These are phyloP conservation scores for Xylariaceae sp. DNA, from an alignment of 2,329 filamentous ascomycete genomes.

Conservation along the genomic window DNA sequence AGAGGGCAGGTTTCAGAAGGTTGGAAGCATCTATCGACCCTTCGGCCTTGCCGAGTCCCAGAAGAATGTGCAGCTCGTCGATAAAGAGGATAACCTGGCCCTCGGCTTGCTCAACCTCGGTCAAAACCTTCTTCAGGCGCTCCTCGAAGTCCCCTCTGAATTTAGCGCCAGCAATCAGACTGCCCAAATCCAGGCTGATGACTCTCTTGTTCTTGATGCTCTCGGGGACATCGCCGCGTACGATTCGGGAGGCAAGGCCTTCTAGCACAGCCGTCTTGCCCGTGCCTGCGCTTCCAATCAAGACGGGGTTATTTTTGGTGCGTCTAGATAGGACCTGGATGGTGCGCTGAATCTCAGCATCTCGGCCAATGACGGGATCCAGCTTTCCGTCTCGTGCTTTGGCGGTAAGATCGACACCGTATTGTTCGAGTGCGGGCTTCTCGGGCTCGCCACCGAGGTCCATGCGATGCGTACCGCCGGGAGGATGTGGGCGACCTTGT, in stretches of 20 bases:
- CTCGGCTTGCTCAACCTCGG: slow-evolving; percentile 84
- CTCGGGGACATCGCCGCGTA: slow-evolving; percentile 89
- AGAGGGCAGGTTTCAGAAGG: slow-evolving; percentile 87
- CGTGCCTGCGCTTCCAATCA: slow-evolving; percentile 88
- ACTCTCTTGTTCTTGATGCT: slow-evolving; percentile 94
- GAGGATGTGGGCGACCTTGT: slow-evolving; percentile 76
- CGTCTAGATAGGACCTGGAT: slow-evolving; percentile 90
- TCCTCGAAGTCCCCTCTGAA: slow-evolving; percentile 97
- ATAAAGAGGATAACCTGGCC: slow-evolving; percentile 92
- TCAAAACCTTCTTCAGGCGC: slow-evolving; percentile 82
- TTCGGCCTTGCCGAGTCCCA: slow-evolving; percentile 91
- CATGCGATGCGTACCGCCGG: slow-evolving; percentile 92
- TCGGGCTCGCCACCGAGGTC: slow-evolving; percentile 70
- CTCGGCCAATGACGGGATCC: slow-evolving; percentile 92
- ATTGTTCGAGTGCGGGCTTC: slow-evolving; percentile 87
- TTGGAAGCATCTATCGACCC: slow-evolving; percentile 97
- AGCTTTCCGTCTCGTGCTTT: slow-evolving; percentile 83
- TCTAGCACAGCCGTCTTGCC: slow-evolving; percentile 94
- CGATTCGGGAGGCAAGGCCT: slow-evolving; percentile 83
- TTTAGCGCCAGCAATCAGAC: slow-evolving; percentile 91
- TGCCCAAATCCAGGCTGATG: slow-evolving; percentile 81
- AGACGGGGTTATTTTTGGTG: slow-evolving; percentile 92
- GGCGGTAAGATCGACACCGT: slow-evolving; percentile 83
- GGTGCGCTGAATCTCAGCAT: slow-evolving; percentile 85
- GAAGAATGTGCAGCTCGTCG: slow-evolving; percentile 86